A percentile compares a stretch with the other conserved stretches of the same genome.
These are phyloP conservation scores for Yarrowia sp. DNA, from an alignment of 805 yeast genomes.

Conservation along the genomic window DNA sequence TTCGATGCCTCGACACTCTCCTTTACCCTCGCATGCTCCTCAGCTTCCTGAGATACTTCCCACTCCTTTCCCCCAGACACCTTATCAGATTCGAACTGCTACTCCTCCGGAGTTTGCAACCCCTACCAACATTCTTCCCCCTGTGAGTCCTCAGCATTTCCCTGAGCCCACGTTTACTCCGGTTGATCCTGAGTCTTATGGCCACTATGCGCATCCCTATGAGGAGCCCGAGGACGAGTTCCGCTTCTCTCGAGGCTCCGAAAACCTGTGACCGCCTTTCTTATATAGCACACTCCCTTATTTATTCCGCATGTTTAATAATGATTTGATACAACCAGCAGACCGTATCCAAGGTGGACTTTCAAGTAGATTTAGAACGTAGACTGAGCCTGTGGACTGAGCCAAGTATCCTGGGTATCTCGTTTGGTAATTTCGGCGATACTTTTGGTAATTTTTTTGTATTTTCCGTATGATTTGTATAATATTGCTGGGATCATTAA, in stretches of 20 bases:
- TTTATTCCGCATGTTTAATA: conserved; percentile 24
- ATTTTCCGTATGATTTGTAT: neutral
- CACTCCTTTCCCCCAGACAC: conserved; percentile 22
- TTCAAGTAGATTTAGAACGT: too few species aligned
- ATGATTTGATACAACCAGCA: neutral
- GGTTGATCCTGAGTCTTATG: neutral
- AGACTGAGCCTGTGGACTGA: too few species aligned
- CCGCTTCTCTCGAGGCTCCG: conserved; percentile 10
- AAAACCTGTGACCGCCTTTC: conserved; percentile 3
- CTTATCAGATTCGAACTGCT: conserved; percentile 18
- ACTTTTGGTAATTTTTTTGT: neutral
- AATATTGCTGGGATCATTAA: neutral
- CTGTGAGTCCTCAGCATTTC: conserved; percentile 32
- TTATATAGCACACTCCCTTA: conserved; percentile 22
- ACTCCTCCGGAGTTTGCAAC: conserved; percentile 16
- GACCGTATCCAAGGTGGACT: too few species aligned
- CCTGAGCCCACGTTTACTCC: conserved; percentile 27
- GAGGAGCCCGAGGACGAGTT: conserved; percentile 18
- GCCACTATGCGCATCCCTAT: conserved; percentile 15
- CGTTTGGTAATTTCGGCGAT: too few species aligned
- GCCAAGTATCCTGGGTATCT: too few species aligned
- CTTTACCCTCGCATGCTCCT: conserved; percentile 15
- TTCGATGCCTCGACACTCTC: conserved; percentile 25
- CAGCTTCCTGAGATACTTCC: conserved; percentile 8
- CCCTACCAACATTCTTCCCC: conserved; percentile 22